Base-by-base conservation (phyloP, 139 green algal species). In the Haematococcus lacustris region DNA sequence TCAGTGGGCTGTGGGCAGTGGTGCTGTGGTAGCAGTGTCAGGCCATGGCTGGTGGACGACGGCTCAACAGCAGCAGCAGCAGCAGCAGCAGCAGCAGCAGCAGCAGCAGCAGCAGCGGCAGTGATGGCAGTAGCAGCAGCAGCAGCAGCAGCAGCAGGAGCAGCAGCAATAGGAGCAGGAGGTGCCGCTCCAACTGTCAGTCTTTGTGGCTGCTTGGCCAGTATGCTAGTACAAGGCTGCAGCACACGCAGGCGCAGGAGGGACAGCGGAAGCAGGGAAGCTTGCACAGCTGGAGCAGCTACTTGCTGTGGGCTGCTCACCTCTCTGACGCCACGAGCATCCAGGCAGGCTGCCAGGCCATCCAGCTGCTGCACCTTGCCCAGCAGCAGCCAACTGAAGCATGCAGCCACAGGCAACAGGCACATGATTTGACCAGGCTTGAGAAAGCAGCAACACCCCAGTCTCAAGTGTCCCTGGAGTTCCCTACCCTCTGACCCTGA, bases 321-420 rank as follows among this genome's bases (percentile, higher is more conserved):
- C 43, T 72, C 67, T 61, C 67, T 61, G 13, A 38, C 67, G 30
- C 67, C 67, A 3, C 38, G 23, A 7, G 67, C 43, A 35, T 72
- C 67, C 3, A 72, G 34, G 3, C 26, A 3, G 23, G 38, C 38
- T 50, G 83, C 73, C 23, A 95, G 76, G 17, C 57, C 70, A 35
- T 85, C 78, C 59, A 95, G 63, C 64, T 82, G 73, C 32, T 84
- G 38, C 0, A 70, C 71, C 3, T 37, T 71, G 39, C 61, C 76
- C 38, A 93, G 59, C 34, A 88, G 3, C 30, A 68, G 73, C 73
- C 88, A 88, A 40, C 51, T 57, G 67, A 30, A 25, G 4, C 30
- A 39, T 21, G 33, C 5, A 67, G 3, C 9, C 30, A 67, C 61
- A 67, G 4, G 41, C 32, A 40, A 67, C 32, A 67, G 4, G 6